phyloP scores from a whole-genome alignment of 371 early-diverging fungal genomes.

The Lichtheimia corymbifera region DNA sequence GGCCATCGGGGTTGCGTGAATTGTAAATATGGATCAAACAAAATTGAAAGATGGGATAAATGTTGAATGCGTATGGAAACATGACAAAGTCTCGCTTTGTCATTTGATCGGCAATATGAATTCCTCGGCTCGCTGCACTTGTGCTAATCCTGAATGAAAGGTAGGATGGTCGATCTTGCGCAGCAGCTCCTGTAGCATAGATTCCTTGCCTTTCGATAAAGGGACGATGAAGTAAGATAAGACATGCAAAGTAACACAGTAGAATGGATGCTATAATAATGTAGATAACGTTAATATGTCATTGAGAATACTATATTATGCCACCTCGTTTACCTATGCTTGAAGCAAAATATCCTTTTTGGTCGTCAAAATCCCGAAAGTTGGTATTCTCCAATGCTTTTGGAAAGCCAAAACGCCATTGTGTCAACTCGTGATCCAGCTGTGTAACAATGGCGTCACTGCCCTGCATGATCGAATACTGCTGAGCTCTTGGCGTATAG shows the following conservation, averaged over 20 bases:
- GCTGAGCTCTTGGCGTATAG: conserved; percentile 48
- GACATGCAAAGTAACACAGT: conserved; percentile 38
- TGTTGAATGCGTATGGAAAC: conserved; percentile 49
- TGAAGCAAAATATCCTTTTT: conserved; percentile 38
- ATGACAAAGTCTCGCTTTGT: conserved; percentile 41
- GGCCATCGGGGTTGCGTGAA: conserved; percentile 34
- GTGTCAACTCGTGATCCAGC: conserved; percentile 46
- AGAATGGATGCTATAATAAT: conserved; percentile 28
- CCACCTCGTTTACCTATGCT: conserved; percentile 33
- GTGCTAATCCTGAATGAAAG: conserved; percentile 48
- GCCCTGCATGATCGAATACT: conserved; percentile 35
- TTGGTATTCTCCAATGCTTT: conserved; percentile 34
- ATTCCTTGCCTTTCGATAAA: conserved; percentile 35
- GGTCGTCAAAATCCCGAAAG: conserved; percentile 43
- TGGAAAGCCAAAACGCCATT: conserved; percentile 50
- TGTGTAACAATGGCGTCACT: conserved; percentile 45
- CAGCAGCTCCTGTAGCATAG: conserved; percentile 7
- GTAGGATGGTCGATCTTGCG: conserved; percentile 21
- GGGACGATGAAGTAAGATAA: conserved; percentile 48
- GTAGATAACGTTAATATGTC: neutral
- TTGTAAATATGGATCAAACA: conserved; percentile 51
- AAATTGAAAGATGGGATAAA: conserved; percentile 47
- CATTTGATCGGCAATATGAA: conserved; percentile 42
- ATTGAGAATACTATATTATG: neutral
- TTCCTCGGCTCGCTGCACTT: conserved; percentile 47